Base-by-base conservation (phyloP, 1,284 basidiomycete genomes). In the Phlebopus sp. region DNA sequence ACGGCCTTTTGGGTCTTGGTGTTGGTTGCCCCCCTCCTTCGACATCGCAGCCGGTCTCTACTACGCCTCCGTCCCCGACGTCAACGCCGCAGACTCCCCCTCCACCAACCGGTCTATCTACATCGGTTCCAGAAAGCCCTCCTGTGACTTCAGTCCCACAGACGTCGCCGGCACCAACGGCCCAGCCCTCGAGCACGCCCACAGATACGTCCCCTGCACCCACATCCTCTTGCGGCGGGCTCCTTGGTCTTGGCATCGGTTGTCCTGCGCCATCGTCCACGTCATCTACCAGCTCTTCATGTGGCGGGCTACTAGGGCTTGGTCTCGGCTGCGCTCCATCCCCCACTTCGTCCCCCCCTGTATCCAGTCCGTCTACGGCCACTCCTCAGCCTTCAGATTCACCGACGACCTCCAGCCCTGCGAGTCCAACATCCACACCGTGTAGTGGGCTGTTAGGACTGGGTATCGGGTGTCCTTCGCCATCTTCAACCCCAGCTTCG, bases 1-100 rank as follows among this genome's bases (percentile, higher is more conserved):
- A 32, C 27, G 57, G 58, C 17, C 46, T 62, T 11, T 45, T 62
- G 5, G 63, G 55, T 25, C 32, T 56, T 8, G 47, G 42, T 13
- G 1, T 56, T 1, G 50, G 47, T 19, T 54, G 60, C n/a, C 25
- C 47, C 9, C 8, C 53, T 1, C 17, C 63, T 21, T 40, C 47
- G 18, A 32, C 49, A 13, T 42, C 47, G 21, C 25, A 29, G 27
- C 27, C 27, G 27, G 27, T 11, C 8, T 11, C 27, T 29, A 29
- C 27, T 9, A 29, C 50, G 9, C 31, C 21, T 23, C 21, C 53
- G 32, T 37, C 46, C n/a, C 15, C 53, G 9, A 35, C 5, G 23
- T 29, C 44, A 17, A 3, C 49, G 14, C 14, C 47, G 8, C 27
- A 15, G 21, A 7, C 40, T 4, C 34, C 43, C 11, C 34, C 43